Evolutionary conservation across 495 filamentous ascomycete genomes (phyloP).

Genomic region (Aspergillus kassunensis): DNA sequence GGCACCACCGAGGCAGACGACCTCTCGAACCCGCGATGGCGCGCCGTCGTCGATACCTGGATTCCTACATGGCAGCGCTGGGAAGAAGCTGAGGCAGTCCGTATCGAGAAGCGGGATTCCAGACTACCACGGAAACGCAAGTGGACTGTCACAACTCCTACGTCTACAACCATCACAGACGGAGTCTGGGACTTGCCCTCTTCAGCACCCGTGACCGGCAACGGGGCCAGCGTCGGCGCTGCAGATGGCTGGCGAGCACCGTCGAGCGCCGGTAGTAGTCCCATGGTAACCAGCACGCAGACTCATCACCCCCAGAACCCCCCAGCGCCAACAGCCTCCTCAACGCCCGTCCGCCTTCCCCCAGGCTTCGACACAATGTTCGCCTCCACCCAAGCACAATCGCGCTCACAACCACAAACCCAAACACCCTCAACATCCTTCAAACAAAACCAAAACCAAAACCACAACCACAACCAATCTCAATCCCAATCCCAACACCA

Average conservation of each 20-base stretch:
- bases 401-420: neutral
- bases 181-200: slow-evolving; percentile 11
- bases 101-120: slow-evolving; percentile 42
- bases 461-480: neutral
- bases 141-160: slow-evolving; percentile 3
- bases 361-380: slow-evolving; percentile 41
- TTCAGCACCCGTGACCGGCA: neutral
- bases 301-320: neutral
- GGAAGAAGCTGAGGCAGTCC: slow-evolving; percentile 35
- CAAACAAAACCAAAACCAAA: neutral
- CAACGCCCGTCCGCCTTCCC: slow-evolving; percentile 27
- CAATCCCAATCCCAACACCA: neutral
- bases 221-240: no score
- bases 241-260: slow-evolving; percentile 12
- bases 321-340: neutral
- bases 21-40: slow-evolving; percentile 39
- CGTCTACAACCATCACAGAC: neutral
- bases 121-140: slow-evolving; percentile 37
- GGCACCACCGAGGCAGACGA: slow-evolving; percentile 25
- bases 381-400: slow-evolving; percentile 11
- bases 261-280: slow-evolving; percentile 2
- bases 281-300: neutral
- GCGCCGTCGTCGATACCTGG: slow-evolving; percentile 39
- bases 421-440: neutral
- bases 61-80: slow-evolving; percentile 43